Evolutionary conservation across 2,329 filamentous ascomycete genomes (phyloP).

Genomic region (Monosporascus sp.): DNA sequence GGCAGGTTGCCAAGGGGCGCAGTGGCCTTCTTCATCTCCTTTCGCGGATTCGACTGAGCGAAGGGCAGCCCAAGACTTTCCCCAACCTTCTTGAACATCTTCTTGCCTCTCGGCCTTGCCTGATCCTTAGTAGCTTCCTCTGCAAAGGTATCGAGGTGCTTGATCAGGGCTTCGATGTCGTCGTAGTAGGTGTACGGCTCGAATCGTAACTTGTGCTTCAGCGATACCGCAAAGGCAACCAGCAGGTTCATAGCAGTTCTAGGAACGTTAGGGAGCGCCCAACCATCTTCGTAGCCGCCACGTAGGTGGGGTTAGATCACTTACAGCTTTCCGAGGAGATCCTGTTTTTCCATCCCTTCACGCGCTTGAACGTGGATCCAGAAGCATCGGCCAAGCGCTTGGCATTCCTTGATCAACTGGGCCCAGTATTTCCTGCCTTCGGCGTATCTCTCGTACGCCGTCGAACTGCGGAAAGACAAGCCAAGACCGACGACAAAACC

Average conservation of each 20-base stretch:
- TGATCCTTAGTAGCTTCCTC: conserved; percentile 43
- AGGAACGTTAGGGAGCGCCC: not conserved
- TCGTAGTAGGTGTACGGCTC: conserved; percentile 75
- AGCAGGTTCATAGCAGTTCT: conserved; percentile 70
- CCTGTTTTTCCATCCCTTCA: conserved; percentile 54
- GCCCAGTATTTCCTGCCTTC: conserved; percentile 62
- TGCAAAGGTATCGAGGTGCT: conserved; percentile 72
- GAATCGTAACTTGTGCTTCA: conserved; percentile 81
- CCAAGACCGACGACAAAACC: conserved; percentile 79
- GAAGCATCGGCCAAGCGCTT: conserved; percentile 69
- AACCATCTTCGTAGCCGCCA: not conserved
- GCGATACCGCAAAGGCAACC: conserved; percentile 67
- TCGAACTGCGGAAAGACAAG: conserved; percentile 71
- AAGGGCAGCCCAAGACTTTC: conserved; percentile 74
- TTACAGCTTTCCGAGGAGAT: conserved; percentile 58
- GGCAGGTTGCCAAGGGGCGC: conserved; percentile 78
- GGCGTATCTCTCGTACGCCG: conserved; percentile 65
- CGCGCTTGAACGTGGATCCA: conserved; percentile 73
- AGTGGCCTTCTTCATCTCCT: conserved; percentile 66
- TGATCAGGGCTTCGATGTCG: conserved; percentile 64
- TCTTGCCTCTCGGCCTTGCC: conserved; percentile 35
- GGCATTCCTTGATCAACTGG: conserved; percentile 53
- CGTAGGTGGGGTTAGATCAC: conserved; percentile 27
- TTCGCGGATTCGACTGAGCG: conserved; percentile 72
- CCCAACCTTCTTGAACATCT: conserved; percentile 57